These are phyloP conservation scores for Cymbopogon citratus DNA, from an alignment of 176 grass and related monocot genomes.

Conservation along the genomic window DNA sequence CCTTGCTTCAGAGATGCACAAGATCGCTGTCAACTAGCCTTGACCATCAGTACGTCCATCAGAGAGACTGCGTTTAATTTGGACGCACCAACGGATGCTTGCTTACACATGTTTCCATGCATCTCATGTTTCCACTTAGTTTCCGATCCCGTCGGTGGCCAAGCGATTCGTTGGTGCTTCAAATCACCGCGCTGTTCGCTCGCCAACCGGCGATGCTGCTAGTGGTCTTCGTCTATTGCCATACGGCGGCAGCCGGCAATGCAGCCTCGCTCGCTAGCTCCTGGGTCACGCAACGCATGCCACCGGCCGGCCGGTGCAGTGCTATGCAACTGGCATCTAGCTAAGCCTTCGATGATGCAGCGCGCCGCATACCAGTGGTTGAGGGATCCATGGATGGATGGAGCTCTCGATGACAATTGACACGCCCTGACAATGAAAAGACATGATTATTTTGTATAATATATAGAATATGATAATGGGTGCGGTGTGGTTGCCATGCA, in stretches of 20 bases:
- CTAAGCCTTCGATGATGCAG: neutral
- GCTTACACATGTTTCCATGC: neutral
- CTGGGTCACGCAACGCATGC: conserved; percentile 14
- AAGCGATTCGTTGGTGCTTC: conserved; percentile 30
- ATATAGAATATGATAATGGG: neutral
- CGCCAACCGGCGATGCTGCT: neutral
- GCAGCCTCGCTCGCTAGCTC: neutral
- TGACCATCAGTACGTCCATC: neutral
- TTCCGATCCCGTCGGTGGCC: neutral
- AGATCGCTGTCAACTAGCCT: neutral
- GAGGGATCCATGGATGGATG: neutral
- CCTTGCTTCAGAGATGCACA: neutral
- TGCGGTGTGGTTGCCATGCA: conserved; percentile 29
- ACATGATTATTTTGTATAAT: conserved; percentile 8
- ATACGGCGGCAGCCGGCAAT: neutral
- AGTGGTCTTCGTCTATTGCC: neutral
- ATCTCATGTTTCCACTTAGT: neutral
- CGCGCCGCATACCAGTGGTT: neutral
- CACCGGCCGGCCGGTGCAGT: conserved; percentile 3
- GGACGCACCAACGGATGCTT: neutral
- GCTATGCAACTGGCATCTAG: conserved; percentile 20
- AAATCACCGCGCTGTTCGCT: conserved; percentile 36
- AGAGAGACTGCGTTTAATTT: neutral
- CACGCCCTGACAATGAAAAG: neutral
- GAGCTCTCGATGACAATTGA: too few relatives aligned